Conservation (phyloP, 768 basidiomycete species). For the Hericium rajendrae region DNA sequence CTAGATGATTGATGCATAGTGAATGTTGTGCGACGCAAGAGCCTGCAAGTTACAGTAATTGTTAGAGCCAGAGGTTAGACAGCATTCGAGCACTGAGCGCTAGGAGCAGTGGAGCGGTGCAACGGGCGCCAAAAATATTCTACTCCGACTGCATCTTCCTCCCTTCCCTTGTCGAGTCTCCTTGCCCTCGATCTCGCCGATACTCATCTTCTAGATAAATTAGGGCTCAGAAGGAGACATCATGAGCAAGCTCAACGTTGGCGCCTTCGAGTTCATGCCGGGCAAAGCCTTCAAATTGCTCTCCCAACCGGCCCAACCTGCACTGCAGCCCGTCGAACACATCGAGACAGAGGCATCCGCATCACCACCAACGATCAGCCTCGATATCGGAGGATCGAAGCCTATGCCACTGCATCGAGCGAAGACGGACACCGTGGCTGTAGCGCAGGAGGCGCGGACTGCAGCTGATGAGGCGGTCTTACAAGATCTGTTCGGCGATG, state of each 20-base stretch:
- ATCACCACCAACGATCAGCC: conserved; percentile 71
- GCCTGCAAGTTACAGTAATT: no score
- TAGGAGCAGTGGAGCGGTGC: no score
- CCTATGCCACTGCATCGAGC: conserved; percentile 43
- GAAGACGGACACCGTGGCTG: conserved; percentile 72
- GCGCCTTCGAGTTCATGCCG: conserved; percentile 80
- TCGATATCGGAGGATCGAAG: conserved; percentile 72
- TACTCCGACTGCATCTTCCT: no score
- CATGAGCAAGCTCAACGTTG: conserved; percentile 83
- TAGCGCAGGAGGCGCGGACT: conserved; percentile 72
- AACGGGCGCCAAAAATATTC: no score
- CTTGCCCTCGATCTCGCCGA: not conserved
- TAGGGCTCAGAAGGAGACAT: not conserved
- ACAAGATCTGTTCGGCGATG: conserved; percentile 79
- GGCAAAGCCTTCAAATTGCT: conserved; percentile 43
- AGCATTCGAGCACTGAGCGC: no score
- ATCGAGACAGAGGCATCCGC: conserved; percentile 51
- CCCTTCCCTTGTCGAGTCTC: no score
- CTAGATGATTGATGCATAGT: no score
- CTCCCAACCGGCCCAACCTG: conserved; percentile 20
- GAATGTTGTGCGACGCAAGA: no score
- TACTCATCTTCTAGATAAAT: not conserved
- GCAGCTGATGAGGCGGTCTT: conserved; percentile 75
- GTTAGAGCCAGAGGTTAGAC: no score
- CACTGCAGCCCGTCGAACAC: conserved; percentile 41